Evolutionary conservation across 768 basidiomycete species (phyloP), one percentile per base, ranked within the genome.

Genomic region (Mycena vulgaris): DNA sequence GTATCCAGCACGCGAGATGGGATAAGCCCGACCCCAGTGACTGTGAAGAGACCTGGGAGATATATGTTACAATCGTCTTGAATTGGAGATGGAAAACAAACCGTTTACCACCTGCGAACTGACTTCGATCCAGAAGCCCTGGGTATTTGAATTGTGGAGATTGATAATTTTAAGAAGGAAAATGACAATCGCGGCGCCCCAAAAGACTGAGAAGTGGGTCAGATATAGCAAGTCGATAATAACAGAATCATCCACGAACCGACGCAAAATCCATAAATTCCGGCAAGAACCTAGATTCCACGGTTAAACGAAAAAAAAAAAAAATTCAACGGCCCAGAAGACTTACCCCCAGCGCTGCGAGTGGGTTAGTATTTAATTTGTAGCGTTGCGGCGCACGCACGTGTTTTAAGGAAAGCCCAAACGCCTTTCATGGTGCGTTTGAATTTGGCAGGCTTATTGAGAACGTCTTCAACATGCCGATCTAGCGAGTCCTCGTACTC

Each of bases 361-460:
- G 31, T 16, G 51, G 47, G 19, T 39, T 23, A 75, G 30, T 63
- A 62, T 39, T 48, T 37, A 23, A 13, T 66, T 39, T 4, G 67
- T 35, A 63, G 31, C 53, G 31, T 33, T 49, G 11, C 33, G 52
- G 45, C 55, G 9, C 16, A 84, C 89, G 70, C 80, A 92, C 92
- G 95, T 62, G 95, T 96, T 81, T 93, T 94, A 66, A 95, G 79
- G 76, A 95, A 96, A 2, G 91, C 87, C 93, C 94, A 94, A 4
- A 95, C 82, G 5, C 95, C 95, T 73, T 85, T 84, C 74, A 92
- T 77, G 0, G 87, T 90, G 21, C 91, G 86, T 64, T 87, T 85
- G 63, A 87, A 79, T 73, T 87, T 89, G 19, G 90, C 89, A 19
- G 88, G 87, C 65, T 89, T 88, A 21, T 83, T 84, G 7, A 96